phyloP scores from a whole-genome alignment of 2,329 filamentous ascomycete genomes.

The Paracamarosporium sp. region DNA sequence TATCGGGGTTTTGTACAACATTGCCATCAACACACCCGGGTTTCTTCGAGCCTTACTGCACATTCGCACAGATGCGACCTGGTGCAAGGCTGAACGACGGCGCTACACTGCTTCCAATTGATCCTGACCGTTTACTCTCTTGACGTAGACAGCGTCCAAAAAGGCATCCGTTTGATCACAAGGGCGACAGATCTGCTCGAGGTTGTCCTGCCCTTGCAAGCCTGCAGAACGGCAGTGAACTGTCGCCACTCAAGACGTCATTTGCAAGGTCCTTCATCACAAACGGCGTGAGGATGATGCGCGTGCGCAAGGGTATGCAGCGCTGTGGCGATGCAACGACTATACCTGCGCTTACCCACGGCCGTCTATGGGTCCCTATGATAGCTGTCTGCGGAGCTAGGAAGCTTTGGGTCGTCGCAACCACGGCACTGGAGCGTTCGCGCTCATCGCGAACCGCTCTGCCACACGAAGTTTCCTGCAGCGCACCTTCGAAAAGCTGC shows the following conservation, averaged over 20 bases:
- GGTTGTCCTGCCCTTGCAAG: slow-evolving; percentile 13
- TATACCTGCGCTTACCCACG: not conserved
- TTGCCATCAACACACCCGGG: not conserved
- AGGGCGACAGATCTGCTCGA: slow-evolving; percentile 17
- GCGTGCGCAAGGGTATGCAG: slow-evolving; percentile 9
- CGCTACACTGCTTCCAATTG: not conserved
- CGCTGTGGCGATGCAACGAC: not conserved
- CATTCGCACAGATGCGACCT: not conserved
- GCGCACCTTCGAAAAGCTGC: not conserved
- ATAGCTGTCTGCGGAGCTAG: not conserved
- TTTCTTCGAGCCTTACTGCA: not conserved
- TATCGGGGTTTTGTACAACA: too few relatives aligned
- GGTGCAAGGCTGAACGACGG: not conserved
- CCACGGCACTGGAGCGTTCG: not conserved
- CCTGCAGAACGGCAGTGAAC: slow-evolving; percentile 18
- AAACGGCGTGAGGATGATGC: slow-evolving; percentile 6
- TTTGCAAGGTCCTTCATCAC: not conserved
- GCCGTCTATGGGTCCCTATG: not conserved
- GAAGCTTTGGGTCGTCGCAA: not conserved
- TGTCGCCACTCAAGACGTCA: slow-evolving; percentile 26
- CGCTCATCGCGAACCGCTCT: not conserved
- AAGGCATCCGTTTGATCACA: slow-evolving; percentile 11
- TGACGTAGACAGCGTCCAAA: slow-evolving; percentile 26
- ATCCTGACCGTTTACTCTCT: slow-evolving; percentile 16
- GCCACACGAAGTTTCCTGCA: too few relatives aligned